Evolutionary conservation across 345 rosid genomes (phyloP).

Genomic region (Firmiana major): DNA sequence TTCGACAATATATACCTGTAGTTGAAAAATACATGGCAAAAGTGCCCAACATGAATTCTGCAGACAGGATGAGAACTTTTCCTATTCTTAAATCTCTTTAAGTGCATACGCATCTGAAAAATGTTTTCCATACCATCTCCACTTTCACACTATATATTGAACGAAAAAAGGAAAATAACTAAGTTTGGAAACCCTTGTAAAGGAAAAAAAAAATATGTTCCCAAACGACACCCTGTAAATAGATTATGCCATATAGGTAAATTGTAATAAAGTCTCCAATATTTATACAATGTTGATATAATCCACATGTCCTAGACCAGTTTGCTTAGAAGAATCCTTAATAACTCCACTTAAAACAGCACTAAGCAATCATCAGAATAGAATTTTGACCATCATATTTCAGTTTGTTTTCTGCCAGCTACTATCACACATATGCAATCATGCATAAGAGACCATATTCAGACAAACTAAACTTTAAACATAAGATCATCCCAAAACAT

Average conservation of each 20-base stretch:
- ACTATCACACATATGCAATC: not conserved
- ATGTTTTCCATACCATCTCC: not conserved
- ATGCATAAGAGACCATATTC: not conserved
- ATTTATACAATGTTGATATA: not conserved
- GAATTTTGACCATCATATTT: not conserved
- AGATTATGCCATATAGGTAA: not conserved
- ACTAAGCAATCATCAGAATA: not conserved
- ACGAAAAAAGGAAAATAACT: not conserved
- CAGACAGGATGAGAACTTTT: not conserved
- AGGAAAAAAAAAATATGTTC: not conserved
- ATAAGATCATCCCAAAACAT: not conserved
- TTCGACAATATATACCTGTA: not conserved
- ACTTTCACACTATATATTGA: not conserved
- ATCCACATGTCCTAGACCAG: not conserved
- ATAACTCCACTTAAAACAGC: not conserved
- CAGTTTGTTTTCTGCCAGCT: not conserved
- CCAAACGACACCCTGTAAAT: not conserved
- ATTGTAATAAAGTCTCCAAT: not conserved
- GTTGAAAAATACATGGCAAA: not conserved
- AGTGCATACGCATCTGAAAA: not conserved
- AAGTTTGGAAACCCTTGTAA: not conserved
- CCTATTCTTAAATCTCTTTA: not conserved
- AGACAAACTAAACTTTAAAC: slow-evolving; percentile 2
- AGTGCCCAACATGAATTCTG: not conserved
- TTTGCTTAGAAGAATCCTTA: not conserved